These are phyloP conservation scores for Chlorella sp. DNA, from an alignment of 139 green algal genomes.

Conservation along the genomic window DNA sequence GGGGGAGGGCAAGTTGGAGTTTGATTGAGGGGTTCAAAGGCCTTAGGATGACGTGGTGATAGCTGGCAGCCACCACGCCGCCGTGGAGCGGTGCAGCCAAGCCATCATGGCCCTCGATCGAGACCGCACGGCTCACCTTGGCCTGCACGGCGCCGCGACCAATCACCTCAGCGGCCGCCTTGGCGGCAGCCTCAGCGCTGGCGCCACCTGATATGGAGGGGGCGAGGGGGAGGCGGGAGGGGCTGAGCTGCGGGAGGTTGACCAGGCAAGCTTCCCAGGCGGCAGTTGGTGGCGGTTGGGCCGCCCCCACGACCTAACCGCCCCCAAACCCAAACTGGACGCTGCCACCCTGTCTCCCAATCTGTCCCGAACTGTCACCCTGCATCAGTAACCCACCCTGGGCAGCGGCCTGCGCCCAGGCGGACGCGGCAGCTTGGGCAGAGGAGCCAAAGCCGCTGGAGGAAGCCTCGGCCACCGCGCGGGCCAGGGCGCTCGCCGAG, in stretches of 20 bases:
- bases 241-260: no score
- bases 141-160: neutral
- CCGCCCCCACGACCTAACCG: neutral
- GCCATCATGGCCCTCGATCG: no score
- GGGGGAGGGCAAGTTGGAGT: neutral
- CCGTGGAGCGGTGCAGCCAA: no score
- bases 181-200: neutral
- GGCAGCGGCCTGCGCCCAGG: neutral
- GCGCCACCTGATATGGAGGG: neutral
- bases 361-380: neutral
- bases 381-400: neutral
- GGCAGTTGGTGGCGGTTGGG: neutral
- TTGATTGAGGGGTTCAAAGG: no score
- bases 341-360: neutral
- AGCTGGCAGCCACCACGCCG: no score
- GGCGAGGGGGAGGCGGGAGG: no score
- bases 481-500: neutral
- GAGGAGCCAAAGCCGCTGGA: neutral
- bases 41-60: neutral
- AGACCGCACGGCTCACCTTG: neutral
- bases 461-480: neutral
- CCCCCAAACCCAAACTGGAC: neutral
- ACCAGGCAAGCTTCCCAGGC: neutral
- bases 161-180: slow-evolving; percentile 3
- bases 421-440: neutral